Evolutionary conservation across 495 filamentous ascomycete genomes (phyloP).

Genomic region (Xylaria sp.): DNA sequence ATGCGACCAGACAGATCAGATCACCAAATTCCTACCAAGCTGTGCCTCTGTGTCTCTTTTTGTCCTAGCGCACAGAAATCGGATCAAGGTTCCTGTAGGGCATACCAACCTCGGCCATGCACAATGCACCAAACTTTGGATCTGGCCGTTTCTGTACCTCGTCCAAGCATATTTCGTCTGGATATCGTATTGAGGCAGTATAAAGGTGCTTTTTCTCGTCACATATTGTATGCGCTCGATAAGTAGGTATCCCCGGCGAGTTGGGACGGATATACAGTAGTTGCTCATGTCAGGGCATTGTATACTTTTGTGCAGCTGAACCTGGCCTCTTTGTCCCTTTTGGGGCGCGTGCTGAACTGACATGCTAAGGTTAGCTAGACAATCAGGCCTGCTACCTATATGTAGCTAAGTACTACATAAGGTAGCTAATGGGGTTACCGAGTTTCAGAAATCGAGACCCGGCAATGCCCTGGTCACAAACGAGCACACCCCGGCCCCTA

Average conservation of each 20-base stretch:
- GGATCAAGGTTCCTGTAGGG: conserved; percentile 18
- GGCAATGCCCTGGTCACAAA: conserved; percentile 17
- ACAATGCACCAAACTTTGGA: conserved; percentile 1
- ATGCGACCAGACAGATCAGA: conserved; percentile 26
- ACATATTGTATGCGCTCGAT: neutral
- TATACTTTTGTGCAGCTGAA: neutral
- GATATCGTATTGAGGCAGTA: neutral
- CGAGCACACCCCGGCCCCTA: neutral
- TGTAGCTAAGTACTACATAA: no score
- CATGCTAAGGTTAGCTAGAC: no score
- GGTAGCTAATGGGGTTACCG: conserved; percentile 9
- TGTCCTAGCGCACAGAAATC: conserved; percentile 12
- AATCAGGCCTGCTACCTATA: no score
- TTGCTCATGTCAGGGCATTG: neutral
- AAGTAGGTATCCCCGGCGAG: neutral
- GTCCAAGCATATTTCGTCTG: neutral
- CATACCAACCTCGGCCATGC: conserved; percentile 13
- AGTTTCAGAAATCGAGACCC: conserved; percentile 21
- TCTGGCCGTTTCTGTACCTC: neutral
- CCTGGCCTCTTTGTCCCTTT: neutral
- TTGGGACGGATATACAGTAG: neutral
- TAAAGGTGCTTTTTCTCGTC: neutral
- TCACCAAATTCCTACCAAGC: conserved; percentile 9
- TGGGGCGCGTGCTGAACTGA: neutral
- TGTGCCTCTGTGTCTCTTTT: conserved; percentile 12